Percentiles rank a stretch among this genome's conserved stretches.
These are phyloP conservation scores for Trypanosoma avium DNA, from an alignment of 208 protist genomes.

Conservation along the genomic window DNA sequence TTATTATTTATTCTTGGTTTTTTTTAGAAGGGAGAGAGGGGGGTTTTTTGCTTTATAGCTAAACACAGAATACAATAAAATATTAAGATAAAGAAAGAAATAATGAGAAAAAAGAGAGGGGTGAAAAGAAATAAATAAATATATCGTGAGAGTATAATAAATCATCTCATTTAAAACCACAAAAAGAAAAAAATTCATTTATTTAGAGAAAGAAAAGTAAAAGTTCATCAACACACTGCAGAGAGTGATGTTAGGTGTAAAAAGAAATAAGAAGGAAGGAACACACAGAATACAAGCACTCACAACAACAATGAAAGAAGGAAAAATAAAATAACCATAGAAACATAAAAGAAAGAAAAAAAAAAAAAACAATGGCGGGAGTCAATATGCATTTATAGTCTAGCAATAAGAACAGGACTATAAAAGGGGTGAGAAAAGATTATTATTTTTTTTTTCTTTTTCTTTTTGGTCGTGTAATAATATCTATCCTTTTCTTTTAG, in stretches of 20 bases:
- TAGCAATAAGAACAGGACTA: too few species aligned
- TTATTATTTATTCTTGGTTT: too few species aligned
- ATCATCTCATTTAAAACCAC: too few species aligned
- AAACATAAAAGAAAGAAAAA: constrained; percentile 15
- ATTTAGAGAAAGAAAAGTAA: constrained; percentile 11
- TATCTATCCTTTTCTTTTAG: too few species aligned
- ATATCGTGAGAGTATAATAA: too few species aligned
- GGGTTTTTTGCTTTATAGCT: too few species aligned
- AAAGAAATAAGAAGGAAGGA: constrained; percentile 3
- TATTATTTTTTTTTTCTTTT: not conserved
- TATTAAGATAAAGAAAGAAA: not conserved
- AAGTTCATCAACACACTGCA: too few species aligned
- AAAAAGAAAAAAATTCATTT: constrained; percentile 21
- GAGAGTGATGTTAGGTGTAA: too few species aligned
- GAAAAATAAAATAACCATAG: constrained; percentile 11
- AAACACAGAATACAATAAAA: constrained; percentile 16
- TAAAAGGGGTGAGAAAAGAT: not conserved
- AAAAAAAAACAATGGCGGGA: not conserved
- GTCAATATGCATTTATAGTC: too few species aligned
- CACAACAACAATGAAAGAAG: constrained; percentile 8
- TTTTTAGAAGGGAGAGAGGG: too few species aligned
- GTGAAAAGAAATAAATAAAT: constrained; percentile 6
- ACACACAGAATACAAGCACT: not conserved
- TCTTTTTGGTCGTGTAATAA: too few species aligned
- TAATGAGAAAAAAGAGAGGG: not conserved